Conservation (phyloP, 2,329 filamentous ascomycete species). For the Stachybotrys echinatus region DNA sequence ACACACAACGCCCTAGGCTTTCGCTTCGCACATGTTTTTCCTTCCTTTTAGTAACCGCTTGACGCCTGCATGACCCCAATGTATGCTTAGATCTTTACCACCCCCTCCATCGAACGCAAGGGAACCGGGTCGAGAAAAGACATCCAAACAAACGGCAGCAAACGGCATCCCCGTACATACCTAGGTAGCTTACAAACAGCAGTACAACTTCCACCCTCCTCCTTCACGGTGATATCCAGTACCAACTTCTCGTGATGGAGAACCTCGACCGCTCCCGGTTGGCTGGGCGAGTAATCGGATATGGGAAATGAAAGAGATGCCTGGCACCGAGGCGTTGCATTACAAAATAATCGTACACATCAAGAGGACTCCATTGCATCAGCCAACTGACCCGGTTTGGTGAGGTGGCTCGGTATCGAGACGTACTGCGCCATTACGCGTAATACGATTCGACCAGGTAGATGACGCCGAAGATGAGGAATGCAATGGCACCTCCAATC, state of each 20-base stretch:
- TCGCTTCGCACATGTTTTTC: neutral
- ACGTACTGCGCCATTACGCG: slow-evolving; percentile 23
- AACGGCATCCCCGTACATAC: neutral
- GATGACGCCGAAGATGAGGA: slow-evolving; percentile 86
- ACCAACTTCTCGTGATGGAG: no score
- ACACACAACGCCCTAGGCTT: neutral
- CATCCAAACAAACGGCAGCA: neutral
- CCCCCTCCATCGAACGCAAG: neutral
- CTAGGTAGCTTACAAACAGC: neutral
- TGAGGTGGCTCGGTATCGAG: neutral
- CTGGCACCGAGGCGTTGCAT: neutral
- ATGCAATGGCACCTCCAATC: slow-evolving; percentile 83
- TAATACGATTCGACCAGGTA: slow-evolving; percentile 80
- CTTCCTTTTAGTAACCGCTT: neutral
- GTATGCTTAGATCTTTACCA: neutral
- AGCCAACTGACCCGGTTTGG: neutral
- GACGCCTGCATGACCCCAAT: neutral
- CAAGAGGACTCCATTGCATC: neutral
- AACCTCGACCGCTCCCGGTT: no score
- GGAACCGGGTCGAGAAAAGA: neutral
- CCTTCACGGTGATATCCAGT: neutral
- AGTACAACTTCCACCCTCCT: neutral
- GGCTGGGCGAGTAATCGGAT: no score
- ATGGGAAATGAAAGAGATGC: neutral
- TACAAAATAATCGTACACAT: neutral